A percentile compares a stretch with the other conserved stretches of the same genome.
Conservation (phyloP, 2,329 filamentous ascomycete species). For the Fusarium brevicatenulatum region DNA sequence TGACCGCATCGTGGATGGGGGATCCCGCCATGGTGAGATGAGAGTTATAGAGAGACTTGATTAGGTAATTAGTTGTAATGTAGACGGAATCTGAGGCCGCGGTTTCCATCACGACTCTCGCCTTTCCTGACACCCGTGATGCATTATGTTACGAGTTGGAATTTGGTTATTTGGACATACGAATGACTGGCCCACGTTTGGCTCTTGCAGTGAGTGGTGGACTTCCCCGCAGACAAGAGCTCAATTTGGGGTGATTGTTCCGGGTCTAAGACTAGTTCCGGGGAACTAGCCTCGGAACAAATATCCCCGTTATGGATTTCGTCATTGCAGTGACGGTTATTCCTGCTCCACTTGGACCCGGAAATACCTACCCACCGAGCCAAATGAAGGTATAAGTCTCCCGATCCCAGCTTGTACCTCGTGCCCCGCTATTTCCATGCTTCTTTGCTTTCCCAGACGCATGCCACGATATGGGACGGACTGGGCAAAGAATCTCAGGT, state of each 20-base stretch:
- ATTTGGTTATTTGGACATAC: too few species aligned
- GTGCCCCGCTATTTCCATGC: neutral
- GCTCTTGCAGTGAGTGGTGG: too few species aligned
- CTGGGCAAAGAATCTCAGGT: neutral
- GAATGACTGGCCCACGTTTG: too few species aligned
- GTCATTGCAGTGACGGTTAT: rapidly evolving
- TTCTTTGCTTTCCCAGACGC: neutral
- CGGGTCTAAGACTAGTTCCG: neutral
- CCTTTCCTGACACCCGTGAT: too few species aligned
- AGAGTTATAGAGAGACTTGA: too few species aligned
- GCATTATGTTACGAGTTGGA: too few species aligned
- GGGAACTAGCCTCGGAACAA: neutral
- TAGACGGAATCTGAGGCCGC: too few species aligned
- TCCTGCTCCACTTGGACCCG: neutral
- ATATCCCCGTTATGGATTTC: neutral
- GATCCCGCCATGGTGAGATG: too few species aligned
- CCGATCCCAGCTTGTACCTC: neutral
- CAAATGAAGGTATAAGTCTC: neutral
- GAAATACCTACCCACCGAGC: neutral
- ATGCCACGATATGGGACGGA: neutral
- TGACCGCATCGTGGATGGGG: neutral
- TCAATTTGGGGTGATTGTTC: neutral
- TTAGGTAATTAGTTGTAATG: too few species aligned
- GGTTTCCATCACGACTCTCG: too few species aligned
- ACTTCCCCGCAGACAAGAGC: neutral